A percentile compares a stretch with the other conserved stretches of the same genome.
These are phyloP conservation scores for Exophiala calicioides DNA, from an alignment of 2,329 filamentous ascomycete genomes.

Conservation along the genomic window DNA sequence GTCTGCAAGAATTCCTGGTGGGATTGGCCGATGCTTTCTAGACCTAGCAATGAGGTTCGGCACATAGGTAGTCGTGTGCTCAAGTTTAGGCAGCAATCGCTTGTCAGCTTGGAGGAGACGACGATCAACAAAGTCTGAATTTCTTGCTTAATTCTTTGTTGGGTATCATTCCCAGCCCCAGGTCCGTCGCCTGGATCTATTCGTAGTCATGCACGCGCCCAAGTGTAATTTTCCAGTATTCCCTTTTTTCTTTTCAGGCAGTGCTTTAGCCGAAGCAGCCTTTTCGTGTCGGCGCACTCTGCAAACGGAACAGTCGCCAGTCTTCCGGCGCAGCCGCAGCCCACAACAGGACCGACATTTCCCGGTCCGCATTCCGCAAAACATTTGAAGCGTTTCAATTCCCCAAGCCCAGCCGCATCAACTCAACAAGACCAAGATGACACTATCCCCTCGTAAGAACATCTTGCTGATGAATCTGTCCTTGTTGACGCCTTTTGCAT, in stretches of 20 bases:
- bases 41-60: no score
- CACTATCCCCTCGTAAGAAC: conserved; percentile 85
- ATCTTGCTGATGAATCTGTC: conserved; percentile 98
- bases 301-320: no score
- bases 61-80: neutral
- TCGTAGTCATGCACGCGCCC: no score
- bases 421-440: conserved; percentile 83
- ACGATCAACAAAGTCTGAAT: neutral
- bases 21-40: conserved; percentile 65
- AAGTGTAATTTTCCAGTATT: no score
- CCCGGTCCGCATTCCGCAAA: neutral
- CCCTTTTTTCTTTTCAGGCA: neutral
- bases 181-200: no score
- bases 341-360: no score
- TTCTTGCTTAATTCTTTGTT: conserved; percentile 1
- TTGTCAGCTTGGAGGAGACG: neutral
- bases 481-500: conserved; percentile 96
- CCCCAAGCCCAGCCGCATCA: conserved; percentile 42
- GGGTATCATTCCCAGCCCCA: conserved; percentile 14
- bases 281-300: no score
- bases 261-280: no score
- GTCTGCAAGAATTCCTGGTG: conserved; percentile 80
- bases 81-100: conserved; percentile 1
- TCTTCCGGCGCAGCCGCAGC: no score
- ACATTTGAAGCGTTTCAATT: no score